Conservation (phyloP, 306 rosid genomes). For the Luffa acutangula region DNA sequence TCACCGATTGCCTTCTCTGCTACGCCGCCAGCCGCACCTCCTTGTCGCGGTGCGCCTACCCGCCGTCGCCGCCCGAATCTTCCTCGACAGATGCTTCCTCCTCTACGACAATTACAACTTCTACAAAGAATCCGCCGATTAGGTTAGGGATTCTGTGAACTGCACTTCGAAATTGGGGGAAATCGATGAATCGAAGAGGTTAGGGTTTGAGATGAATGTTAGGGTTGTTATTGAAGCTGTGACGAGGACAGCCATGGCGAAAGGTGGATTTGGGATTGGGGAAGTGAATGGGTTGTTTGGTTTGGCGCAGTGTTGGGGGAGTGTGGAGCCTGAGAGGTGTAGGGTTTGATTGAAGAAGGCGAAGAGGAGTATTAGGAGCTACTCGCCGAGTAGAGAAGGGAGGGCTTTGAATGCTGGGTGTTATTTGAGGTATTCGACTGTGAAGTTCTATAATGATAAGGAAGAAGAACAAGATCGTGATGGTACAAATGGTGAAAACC, state of each 20-base stretch:
- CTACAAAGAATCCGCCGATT: slow-evolving; percentile 26
- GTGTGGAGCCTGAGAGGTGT: slow-evolving; percentile 34
- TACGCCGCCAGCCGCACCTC: slow-evolving; percentile 59
- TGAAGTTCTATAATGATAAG: slow-evolving; percentile 32
- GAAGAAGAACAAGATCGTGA: slow-evolving; percentile 7
- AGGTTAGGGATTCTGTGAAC: slow-evolving; percentile 24
- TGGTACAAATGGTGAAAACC: slow-evolving; percentile 18
- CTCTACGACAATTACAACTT: slow-evolving; percentile 67
- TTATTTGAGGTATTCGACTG: slow-evolving; percentile 64
- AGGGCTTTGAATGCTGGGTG: slow-evolving; percentile 75
- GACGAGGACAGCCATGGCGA: slow-evolving; percentile 13
- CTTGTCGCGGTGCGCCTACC: slow-evolving; percentile 81
- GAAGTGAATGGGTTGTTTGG: slow-evolving; percentile 45
- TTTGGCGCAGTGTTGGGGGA: slow-evolving; percentile 80
- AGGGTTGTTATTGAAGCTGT: slow-evolving; percentile 25
- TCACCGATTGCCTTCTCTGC: slow-evolving; percentile 73
- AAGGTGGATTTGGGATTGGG: slow-evolving; percentile 37
- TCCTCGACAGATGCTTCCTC: slow-evolving; percentile 83
- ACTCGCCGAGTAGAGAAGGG: slow-evolving; percentile 52
- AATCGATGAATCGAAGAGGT: slow-evolving; percentile 4
- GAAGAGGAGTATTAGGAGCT: slow-evolving; percentile 18
- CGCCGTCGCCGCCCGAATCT: slow-evolving; percentile 46
- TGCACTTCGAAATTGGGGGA: slow-evolving; percentile 27
- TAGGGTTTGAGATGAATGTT: slow-evolving; percentile 15
- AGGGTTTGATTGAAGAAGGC: slow-evolving; percentile 54